phyloP scores from a whole-genome alignment of 345 rosid species.

The Camelina hispida region DNA sequence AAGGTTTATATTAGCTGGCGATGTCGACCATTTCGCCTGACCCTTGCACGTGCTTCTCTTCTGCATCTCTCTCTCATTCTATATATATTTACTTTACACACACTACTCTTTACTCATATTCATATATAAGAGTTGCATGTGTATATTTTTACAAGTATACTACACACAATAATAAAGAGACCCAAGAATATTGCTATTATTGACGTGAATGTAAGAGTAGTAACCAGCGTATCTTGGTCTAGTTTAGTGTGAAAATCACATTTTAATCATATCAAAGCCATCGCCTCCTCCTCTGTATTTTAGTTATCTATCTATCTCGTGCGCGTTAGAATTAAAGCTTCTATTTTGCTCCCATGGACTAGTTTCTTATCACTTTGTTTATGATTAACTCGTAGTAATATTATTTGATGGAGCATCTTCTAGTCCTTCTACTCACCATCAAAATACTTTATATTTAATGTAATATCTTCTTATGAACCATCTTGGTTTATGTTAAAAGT shows the following conservation, averaged over 20 bases:
- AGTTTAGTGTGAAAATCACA: constrained; percentile 2
- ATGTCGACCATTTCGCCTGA: constrained; percentile 48
- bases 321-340: constrained; percentile 8
- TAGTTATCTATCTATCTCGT: too few species aligned
- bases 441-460: too few species aligned
- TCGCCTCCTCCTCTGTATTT: too few species aligned
- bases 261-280: not conserved
- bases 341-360: not conserved
- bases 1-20: constrained; percentile 52
- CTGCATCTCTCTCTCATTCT: constrained; percentile 2
- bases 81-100: not conserved
- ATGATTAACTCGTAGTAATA: too few species aligned
- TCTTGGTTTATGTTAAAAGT: not conserved
- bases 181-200: not conserved
- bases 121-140: not conserved
- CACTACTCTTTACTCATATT: not conserved
- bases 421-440: not conserved
- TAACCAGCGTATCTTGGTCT: not conserved
- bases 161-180: not conserved
- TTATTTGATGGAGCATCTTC: not conserved
- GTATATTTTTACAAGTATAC: not conserved
- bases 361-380: too few species aligned
- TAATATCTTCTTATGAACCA: too few species aligned
- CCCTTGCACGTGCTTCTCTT: constrained; percentile 49
- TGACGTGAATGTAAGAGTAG: not conserved